Conservation (phyloP, 2,329 filamentous ascomycete genomes). For the Emydomyces testavorans region DNA sequence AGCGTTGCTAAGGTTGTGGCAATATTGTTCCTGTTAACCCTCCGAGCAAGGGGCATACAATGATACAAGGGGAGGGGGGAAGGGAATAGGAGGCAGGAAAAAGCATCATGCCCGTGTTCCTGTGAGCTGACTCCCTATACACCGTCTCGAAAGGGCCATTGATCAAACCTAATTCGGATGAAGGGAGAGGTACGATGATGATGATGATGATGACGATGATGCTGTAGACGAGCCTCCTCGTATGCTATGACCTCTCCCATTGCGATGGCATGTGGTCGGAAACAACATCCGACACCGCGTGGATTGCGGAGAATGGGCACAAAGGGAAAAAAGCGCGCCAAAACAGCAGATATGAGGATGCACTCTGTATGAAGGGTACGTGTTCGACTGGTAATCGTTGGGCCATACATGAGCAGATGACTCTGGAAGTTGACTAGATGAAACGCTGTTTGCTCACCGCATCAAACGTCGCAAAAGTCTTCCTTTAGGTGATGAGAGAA, state of each 20-base stretch:
- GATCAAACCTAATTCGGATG: neutral
- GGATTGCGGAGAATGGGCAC: slow-evolving; percentile 1
- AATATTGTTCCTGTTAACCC: too few relatives aligned
- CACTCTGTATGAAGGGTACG: too few relatives aligned
- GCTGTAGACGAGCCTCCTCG: too few relatives aligned
- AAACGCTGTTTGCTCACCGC: slow-evolving; percentile 7
- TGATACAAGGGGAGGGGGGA: neutral
- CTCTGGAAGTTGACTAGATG: neutral
- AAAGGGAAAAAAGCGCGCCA: neutral
- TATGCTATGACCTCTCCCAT: slow-evolving; percentile 8
- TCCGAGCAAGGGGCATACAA: neutral
- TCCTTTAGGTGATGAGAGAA: neutral
- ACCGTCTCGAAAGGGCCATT: neutral
- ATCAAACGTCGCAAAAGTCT: neutral
- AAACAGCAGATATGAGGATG: neutral
- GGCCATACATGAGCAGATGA: slow-evolving; percentile 3
- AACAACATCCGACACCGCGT: slow-evolving; percentile 3
- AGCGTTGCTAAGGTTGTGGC: neutral
- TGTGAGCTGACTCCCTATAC: neutral
- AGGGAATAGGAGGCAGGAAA: too few relatives aligned
- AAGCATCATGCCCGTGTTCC: neutral
- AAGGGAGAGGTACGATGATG: too few relatives aligned
- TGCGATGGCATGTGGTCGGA: neutral
- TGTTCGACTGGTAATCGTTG: too few relatives aligned
- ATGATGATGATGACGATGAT: too few relatives aligned